Evolutionary conservation across 805 yeast genomes (phyloP), one percentile per base, ranked within the genome.

Genomic region (Metschnikowia henanensis): DNA sequence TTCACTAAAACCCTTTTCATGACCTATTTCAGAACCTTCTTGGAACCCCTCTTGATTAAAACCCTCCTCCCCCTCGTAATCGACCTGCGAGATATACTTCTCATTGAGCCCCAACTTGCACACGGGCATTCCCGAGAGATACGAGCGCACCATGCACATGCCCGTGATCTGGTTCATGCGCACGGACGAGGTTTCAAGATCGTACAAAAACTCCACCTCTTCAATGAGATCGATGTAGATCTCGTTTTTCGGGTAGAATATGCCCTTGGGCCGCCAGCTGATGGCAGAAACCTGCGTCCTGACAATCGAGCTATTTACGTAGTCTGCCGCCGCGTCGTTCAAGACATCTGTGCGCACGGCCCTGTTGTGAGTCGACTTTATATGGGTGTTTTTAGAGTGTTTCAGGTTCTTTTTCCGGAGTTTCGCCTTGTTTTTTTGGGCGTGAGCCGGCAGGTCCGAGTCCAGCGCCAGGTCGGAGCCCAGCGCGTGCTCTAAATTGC

Each of bases 211-310:
- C 21, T 68, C 70, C 49, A 66, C 58, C 20, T 60, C 53, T 49
- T 71, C 76, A n/a, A 66, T 55, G 35, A 71, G 53, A 46, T 71
- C 76, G 16, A 71, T 59, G 53, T 62, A 71, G 10, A 71, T 67
- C 53, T 71, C 76, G 51, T 71, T 71, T 42, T 71, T 71, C 16
- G 71, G 61, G 48, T 71, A 71, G 43, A 66, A 70, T 5, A 71
- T 71, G 13, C 76, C 76, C 50, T 70, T 70, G 10, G 74, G 74
- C 32, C 76, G 53, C 76, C 76, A 71, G 51, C 63, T 68, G 30
- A 70, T 64, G 1, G 72, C 61, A 70, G 81, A 84, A 9, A 90
- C 84, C 15, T 90, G 78, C 0, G 95, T 83, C 50, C 90, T 77
- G 3, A 90, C 76, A 13, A 92, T 81, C 32, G 88, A 77, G 26